Evolutionary conservation across 495 filamentous ascomycete genomes (phyloP), one percentile per base, ranked within the genome.

Genomic region (Hypoxylon intermedium): DNA sequence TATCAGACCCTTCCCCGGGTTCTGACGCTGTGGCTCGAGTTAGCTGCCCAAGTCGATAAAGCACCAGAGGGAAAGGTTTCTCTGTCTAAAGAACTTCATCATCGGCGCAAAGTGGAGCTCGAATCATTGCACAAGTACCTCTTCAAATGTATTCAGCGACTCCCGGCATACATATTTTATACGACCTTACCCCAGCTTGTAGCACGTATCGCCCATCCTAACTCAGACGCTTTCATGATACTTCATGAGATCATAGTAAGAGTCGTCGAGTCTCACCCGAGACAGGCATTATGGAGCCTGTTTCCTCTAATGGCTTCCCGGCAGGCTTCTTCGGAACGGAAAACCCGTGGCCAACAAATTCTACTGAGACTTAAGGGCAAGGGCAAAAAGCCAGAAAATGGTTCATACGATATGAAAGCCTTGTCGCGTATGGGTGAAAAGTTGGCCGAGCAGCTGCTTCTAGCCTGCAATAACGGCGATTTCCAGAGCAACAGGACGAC

Each of bases 261-360:
- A 67, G 89, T 96, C 36, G 87, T 96, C 19, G 77, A 84, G 16
- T 73, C 82, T 12, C 86, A 96, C 69, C 93, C 94, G 2, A 88
- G 90, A 65, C 94, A 98, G 73, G 89, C 93, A n/a, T 72, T 98
- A 41, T 99, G 94, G 95, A 90, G 86, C 57, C 75, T 98, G 9
- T 83, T 97, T 47, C 90, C 93, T 5, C 87, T 96, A 15, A 87
- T 89, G 63, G 84, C 84, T 36, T 67, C 67, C 3, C 72, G 64
- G 5, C 66, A 74, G 57, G 47, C 53, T 3, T 60, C 52, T 12
- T 79, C 84, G 2, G 83, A 87, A 20, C 75, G 88, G 15, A 78
- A 75, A 16, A 65, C 60, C 15, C 78, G 87, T 16, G 88, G 85
- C 0, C 63, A 67, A 4, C 73, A 74, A 30, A 76, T 88, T 12